A percentile compares a stretch with the other conserved stretches of the same genome.
Conservation (phyloP, 306 rosid genomes). For the Echinosophora koreensis region DNA sequence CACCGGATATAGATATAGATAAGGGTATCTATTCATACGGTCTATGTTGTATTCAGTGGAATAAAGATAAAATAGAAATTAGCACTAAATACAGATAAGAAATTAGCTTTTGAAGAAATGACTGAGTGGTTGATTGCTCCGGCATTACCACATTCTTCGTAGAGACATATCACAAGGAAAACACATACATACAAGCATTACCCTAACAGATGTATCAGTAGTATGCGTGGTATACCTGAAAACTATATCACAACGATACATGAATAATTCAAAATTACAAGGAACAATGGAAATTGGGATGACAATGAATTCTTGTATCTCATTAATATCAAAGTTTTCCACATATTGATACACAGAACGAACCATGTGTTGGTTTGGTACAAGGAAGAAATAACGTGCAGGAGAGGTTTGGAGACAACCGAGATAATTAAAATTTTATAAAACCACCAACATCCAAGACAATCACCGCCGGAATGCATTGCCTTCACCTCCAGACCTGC, state of each 20-base stretch:
- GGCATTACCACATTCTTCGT: neutral
- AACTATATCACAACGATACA: neutral
- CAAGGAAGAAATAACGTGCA: constrained; percentile 11
- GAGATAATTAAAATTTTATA: constrained; percentile 11
- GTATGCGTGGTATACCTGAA: neutral
- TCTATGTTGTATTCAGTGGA: too few species aligned
- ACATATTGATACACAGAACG: constrained; percentile 16
- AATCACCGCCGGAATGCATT: constrained; percentile 81
- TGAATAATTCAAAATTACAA: constrained; percentile 27
- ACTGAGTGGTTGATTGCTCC: too few species aligned
- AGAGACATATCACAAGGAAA: neutral
- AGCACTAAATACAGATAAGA: too few species aligned
- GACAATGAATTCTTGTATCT: constrained; percentile 1
- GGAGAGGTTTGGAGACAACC: neutral
- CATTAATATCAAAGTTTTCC: constrained; percentile 26
- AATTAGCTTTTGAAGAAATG: too few species aligned
- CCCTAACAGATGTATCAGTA: neutral
- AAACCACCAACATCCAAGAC: constrained; percentile 31
- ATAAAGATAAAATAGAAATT: too few species aligned
- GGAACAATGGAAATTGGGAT: constrained; percentile 2
- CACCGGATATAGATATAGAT: too few species aligned
- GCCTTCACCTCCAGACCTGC: constrained; percentile 67
- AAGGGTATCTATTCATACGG: too few species aligned
- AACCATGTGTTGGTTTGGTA: constrained; percentile 18
- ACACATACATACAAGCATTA: neutral